Evolutionary conservation across 2,329 filamentous ascomycete species (phyloP).

Genomic region (Leptographium flavum): DNA sequence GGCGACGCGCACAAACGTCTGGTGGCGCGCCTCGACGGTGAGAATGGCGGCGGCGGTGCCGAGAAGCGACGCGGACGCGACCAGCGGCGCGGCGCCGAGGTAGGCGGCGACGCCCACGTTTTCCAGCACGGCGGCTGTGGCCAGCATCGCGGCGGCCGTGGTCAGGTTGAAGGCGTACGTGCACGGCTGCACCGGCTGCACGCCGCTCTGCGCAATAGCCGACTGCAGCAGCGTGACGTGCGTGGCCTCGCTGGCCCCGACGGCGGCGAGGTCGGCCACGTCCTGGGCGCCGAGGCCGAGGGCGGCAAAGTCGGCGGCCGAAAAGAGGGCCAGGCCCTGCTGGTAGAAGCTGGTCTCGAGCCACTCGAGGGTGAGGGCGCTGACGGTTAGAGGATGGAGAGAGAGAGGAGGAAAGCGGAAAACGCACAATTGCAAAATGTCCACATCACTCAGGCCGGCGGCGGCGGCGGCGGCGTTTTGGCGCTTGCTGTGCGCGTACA

Average conservation of each 20-base stretch:
- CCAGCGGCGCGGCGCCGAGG: slow-evolving; percentile 54
- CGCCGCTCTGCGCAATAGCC: slow-evolving; percentile 46
- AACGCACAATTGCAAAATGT: slow-evolving; percentile 45
- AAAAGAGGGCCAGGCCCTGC: slow-evolving; percentile 54
- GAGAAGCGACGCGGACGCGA: slow-evolving; percentile 45
- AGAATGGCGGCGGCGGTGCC: slow-evolving; percentile 55
- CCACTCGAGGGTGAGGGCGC: slow-evolving; percentile 59
- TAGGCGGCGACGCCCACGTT: slow-evolving; percentile 61
- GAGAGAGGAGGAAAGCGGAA: too few relatives aligned
- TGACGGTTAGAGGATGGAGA: slow-evolving; percentile 15
- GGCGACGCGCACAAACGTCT: slow-evolving; percentile 54
- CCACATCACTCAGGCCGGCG: slow-evolving; percentile 33
- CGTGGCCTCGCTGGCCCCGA: slow-evolving; percentile 47
- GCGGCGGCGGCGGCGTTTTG: slow-evolving; percentile 33
- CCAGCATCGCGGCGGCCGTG: slow-evolving; percentile 51
- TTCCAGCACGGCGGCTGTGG: slow-evolving; percentile 55
- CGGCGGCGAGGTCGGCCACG: slow-evolving; percentile 44
- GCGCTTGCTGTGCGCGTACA: slow-evolving; percentile 33
- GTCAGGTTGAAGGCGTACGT: slow-evolving; percentile 59
- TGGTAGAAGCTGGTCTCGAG: slow-evolving; percentile 62
- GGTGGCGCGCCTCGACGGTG: slow-evolving; percentile 59
- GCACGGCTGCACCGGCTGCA: slow-evolving; percentile 54
- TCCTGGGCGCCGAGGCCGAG: slow-evolving; percentile 41
- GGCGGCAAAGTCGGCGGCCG: slow-evolving; percentile 47
- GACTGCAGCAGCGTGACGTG: slow-evolving; percentile 47